phyloP scores from a whole-genome alignment of 371 early-diverging fungal species.

The Mortierella sp. region DNA sequence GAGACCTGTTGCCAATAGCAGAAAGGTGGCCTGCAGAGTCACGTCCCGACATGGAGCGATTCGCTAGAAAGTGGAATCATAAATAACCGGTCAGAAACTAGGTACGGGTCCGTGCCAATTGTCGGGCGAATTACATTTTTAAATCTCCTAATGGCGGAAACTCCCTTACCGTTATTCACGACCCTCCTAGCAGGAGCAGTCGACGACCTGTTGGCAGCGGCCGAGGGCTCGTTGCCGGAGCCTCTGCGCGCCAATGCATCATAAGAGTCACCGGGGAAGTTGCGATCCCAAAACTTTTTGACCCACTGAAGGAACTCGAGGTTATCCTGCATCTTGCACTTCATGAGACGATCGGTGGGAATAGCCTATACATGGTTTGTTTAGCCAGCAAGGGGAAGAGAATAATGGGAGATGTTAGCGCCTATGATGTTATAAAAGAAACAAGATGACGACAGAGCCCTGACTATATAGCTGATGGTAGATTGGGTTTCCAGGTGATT shows the following conservation, averaged over 20 bases:
- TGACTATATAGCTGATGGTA: background rate
- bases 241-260: slow-evolving; percentile 78
- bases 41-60: slow-evolving; percentile 55
- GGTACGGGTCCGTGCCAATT: background rate
- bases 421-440: background rate
- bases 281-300: slow-evolving; percentile 80
- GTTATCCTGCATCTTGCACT: slow-evolving; percentile 88
- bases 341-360: slow-evolving; percentile 77
- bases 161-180: slow-evolving; percentile 13
- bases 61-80: slow-evolving; percentile 19
- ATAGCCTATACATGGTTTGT: slow-evolving; percentile 54
- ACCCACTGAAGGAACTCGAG: slow-evolving; percentile 88
- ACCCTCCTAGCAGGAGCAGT: slow-evolving; percentile 48
- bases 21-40: slow-evolving; percentile 22
- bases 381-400: background rate
- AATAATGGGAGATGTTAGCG: background rate
- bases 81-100: background rate
- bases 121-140: background rate
- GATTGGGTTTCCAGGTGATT: background rate
- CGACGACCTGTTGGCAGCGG: slow-evolving; percentile 54
- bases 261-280: slow-evolving; percentile 74
- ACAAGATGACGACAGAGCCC: background rate
- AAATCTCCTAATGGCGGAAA: too few species aligned
- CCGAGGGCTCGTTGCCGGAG: slow-evolving; percentile 43
- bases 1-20: slow-evolving; percentile 44